Conservation (phyloP, 2,329 filamentous ascomycete genomes). For the Aspergillus novoparasiticus region DNA sequence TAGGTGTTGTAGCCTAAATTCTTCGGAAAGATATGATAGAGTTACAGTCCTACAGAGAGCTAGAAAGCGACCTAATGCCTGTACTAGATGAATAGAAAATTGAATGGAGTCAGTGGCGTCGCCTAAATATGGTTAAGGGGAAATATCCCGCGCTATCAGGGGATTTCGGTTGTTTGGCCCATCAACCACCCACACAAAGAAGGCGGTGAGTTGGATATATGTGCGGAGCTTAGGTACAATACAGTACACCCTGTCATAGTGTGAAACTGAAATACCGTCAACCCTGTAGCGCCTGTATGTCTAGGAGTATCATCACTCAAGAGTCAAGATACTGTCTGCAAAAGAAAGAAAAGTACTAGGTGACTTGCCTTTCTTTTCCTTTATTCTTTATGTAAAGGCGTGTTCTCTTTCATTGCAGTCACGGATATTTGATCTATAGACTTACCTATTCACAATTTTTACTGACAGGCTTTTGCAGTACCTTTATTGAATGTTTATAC, state of each 20-base stretch:
- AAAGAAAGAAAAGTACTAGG: neutral
- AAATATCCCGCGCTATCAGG: neutral
- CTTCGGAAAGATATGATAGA: neutral
- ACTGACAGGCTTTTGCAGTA: no score
- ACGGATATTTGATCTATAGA: neutral
- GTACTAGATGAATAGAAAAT: neutral
- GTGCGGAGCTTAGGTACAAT: neutral
- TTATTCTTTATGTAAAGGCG: neutral
- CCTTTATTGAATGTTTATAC: neutral
- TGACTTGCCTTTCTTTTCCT: neutral
- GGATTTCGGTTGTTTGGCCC: neutral
- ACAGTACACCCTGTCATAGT: neutral
- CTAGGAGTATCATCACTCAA: neutral
- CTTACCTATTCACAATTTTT: neutral
- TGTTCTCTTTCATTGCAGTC: neutral
- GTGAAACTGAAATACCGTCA: neutral
- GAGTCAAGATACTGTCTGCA: neutral
- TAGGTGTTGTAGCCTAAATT: neutral
- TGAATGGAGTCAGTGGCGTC: neutral
- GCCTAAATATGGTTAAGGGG: neutral
- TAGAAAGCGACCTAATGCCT: neutral
- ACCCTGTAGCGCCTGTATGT: neutral
- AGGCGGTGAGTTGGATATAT: constrained; percentile 8
- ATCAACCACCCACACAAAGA: neutral
- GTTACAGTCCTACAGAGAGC: neutral